Evolutionary conservation across 352 stramenopile genomes (phyloP).

Genomic region (Pythium chondricola): DNA sequence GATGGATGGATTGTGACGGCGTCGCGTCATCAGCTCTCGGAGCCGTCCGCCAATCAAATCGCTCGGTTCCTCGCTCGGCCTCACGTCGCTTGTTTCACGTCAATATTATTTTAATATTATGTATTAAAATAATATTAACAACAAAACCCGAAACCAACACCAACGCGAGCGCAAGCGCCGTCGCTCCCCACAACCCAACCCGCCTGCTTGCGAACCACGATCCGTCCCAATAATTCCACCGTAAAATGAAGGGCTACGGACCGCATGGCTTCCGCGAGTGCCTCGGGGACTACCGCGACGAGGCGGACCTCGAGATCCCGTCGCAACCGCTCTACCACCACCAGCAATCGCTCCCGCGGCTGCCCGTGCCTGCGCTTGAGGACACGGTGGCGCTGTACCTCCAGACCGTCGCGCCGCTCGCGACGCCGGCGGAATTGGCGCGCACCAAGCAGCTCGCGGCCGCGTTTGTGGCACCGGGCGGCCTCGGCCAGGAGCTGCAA

Average conservation of each 20-base stretch:
- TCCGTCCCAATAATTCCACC: background rate
- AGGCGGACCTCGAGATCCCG: conserved; percentile 54
- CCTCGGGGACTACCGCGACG: conserved; percentile 84
- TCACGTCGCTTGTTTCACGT: conserved; percentile 1
- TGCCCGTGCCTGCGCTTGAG: conserved; percentile 88
- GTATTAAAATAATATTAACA: no score
- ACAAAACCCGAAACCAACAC: background rate
- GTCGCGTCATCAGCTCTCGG: conserved; percentile 1
- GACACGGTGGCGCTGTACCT: conserved; percentile 91
- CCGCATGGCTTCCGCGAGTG: conserved; percentile 93
- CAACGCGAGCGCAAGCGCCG: background rate
- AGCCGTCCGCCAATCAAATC: conserved; percentile 12
- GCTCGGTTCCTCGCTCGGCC: background rate
- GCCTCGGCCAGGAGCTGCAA: conserved; percentile 76
- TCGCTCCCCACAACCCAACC: background rate
- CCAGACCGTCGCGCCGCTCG: conserved; percentile 82
- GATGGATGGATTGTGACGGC: background rate
- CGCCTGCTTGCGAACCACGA: no score
- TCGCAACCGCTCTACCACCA: conserved; percentile 66
- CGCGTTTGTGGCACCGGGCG: conserved; percentile 52
- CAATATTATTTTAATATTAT: no score
- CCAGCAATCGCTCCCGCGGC: conserved; percentile 79
- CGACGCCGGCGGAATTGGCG: conserved; percentile 63
- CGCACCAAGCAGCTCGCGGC: conserved; percentile 54
- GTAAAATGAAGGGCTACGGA: conserved; percentile 24